Percentiles rank a stretch among this genome's conserved stretches.
Evolutionary conservation across 768 basidiomycete species (phyloP).

Genomic region (Amanita subjunquillea): DNA sequence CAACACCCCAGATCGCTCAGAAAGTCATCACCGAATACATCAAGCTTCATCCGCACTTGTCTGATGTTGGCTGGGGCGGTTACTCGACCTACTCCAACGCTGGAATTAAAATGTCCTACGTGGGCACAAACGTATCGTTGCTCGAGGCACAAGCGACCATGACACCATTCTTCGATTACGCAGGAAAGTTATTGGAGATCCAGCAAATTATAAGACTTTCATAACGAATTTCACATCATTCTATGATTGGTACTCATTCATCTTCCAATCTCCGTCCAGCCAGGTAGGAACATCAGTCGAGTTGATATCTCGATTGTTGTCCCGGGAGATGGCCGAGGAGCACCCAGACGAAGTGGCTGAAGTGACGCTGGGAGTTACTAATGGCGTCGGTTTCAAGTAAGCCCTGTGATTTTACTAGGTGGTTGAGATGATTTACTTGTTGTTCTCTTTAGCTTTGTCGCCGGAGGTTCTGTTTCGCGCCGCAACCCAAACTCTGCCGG

Average conservation of each 20-base stretch:
- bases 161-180: not conserved
- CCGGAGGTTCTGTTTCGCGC: constrained; percentile 32
- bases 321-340: not conserved
- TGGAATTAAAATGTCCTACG: not conserved
- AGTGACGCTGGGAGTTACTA: not conserved
- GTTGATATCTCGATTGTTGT: not conserved
- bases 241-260: not conserved
- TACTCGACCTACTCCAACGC: constrained; percentile 8
- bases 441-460: constrained; percentile 23
- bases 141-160: not conserved
- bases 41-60: not conserved
- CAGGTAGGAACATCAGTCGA: not conserved
- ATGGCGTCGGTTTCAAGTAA: not conserved
- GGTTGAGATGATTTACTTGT: not conserved
- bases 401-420: not conserved
- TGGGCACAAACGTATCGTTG: not conserved
- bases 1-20: not conserved
- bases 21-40: not conserved
- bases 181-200: not conserved
- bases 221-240: not conserved
- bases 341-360: not conserved
- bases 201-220: too few species aligned
- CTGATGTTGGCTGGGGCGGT: not conserved
- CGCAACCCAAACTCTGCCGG: constrained; percentile 27
- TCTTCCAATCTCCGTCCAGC: not conserved